These are phyloP conservation scores for Moringa oleifera DNA, from an alignment of 345 rosid species.

Conservation along the genomic window DNA sequence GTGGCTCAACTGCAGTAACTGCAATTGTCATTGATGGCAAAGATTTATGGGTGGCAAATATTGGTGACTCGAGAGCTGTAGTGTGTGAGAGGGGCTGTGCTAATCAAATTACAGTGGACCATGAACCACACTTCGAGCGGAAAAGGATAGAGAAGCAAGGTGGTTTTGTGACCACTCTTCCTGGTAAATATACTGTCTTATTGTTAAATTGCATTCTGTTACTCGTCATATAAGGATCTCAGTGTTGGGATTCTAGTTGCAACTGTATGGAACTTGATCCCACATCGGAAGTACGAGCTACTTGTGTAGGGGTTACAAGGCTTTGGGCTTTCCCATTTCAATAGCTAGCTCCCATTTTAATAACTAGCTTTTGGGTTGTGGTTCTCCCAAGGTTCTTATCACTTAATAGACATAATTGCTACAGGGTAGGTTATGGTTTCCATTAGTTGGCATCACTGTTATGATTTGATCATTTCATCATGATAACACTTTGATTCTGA, in stretches of 20 bases:
- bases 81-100: conserved; percentile 27
- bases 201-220: background rate
- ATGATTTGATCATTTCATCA: background rate
- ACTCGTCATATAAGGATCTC: background rate
- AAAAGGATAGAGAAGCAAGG: conserved; percentile 43
- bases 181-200: conserved; percentile 14
- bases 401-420: too few relatives aligned
- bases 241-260: background rate
- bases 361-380: too few relatives aligned
- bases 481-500: conserved; percentile 5
- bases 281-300: too few relatives aligned
- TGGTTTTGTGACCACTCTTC: conserved; percentile 32
- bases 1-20: conserved; percentile 65
- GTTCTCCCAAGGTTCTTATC: too few relatives aligned
- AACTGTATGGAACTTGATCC: too few relatives aligned
- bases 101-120: conserved; percentile 38
- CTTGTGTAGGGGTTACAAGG: too few relatives aligned
- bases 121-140: conserved; percentile 36
- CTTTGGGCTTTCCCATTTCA: too few relatives aligned
- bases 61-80: conserved; percentile 59
- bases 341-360: too few relatives aligned
- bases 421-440: background rate
- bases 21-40: conserved; percentile 53
- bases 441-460: background rate
- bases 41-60: conserved; percentile 57